Base-by-base conservation (phyloP, 257 asterid species). In the Solanum virginianum region DNA sequence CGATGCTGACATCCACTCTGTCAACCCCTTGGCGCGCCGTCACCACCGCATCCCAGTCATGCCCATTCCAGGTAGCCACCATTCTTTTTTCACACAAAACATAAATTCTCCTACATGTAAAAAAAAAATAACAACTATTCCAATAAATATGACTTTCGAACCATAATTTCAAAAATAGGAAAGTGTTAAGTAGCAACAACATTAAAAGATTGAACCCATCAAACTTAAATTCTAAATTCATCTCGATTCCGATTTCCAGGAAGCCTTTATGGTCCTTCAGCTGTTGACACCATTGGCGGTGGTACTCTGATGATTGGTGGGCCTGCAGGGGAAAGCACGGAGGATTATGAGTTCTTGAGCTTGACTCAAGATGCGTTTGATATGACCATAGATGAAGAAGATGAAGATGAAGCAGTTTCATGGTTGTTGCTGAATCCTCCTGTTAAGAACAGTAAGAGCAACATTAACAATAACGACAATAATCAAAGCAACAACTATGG, bases 1-100 rank as follows among this genome's bases (percentile, higher is more conserved):
- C 86, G 98, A 95, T 80, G 74, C 93, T 10, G 93, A 93, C 24
- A 90, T 95, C 88, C 98, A 95, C 88, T 93, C 97, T 1, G 98
- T 93, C 26, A 94, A 94, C 86, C 97, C 97, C 12, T 90, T 94
- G 56, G 95, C 97, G 0, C 91, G 92, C 68, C 97, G 98, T 87
- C 98, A 94, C 90, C 94, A 92, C 91, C 95, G 98, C 45, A 92
- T 93, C 72, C 97, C 98, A 0, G 82, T 91, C 29, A 60, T 85
- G 54, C 90, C 93, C 4, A 83, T 90, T 56, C 85, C 90, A 4
- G 83, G 83, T 79, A 70, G 80, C 80, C 79, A 18, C 55, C 68
- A 60, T 3, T 57, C 8, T 3, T 57, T 2, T 8, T 56, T 6
- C 8, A 7, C 1, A 22, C 16, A 10, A 16, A 62, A 71, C 80